Evolutionary conservation across 805 yeast genomes (phyloP), one percentile per base, ranked within the genome.

Genomic region (Yarrowia yakushimensis): DNA sequence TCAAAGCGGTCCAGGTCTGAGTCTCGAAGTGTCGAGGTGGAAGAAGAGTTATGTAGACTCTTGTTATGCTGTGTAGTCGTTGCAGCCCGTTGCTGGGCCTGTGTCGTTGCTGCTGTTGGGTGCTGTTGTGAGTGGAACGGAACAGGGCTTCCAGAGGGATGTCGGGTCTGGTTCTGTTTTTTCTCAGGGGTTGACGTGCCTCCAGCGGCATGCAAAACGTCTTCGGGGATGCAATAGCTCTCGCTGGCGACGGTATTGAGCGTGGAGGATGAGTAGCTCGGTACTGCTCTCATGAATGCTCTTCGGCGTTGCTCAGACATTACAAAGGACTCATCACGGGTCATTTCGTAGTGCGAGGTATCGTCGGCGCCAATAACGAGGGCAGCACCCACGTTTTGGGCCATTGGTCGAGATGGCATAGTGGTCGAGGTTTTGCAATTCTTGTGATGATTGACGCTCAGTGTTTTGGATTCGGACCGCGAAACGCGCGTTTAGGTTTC

Each of bases 321-420:
- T 33, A 52, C 59, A 36, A 52, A 52, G n/a, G 59, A 52, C 59
- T 52, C 59, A 28, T 52, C 59, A 4, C 59, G 59, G 22, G 59
- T 52, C 59, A 52, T 52, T 18, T 52, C 59, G 33, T 52, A 52
- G 31, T 34, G 42, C 33, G 59, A 25, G 25, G 42, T 23, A 5
- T 52, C 59, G 20, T 48, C 55, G 5, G 39, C 55, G 20, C 55
- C 55, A 20, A 48, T 31, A 3, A 48, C 55, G 20, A 48, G 55
- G 11, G 55, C 55, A 5, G 55, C 55, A 2, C 55, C 55, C 20
- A 48, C 39, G 39, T 20, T 31, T 5, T 48, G 55, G 39, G 39
- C 55, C 55, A 48, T 20, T 48, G 55, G 55, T 48, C 39, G 37
- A 2, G 55, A 48, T 4, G 55, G 55, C 55, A 48, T 48, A 1